Conservation (phyloP, 2,329 filamentous ascomycete species). For the Ophiocordyceps polyrhachis-furcata region DNA sequence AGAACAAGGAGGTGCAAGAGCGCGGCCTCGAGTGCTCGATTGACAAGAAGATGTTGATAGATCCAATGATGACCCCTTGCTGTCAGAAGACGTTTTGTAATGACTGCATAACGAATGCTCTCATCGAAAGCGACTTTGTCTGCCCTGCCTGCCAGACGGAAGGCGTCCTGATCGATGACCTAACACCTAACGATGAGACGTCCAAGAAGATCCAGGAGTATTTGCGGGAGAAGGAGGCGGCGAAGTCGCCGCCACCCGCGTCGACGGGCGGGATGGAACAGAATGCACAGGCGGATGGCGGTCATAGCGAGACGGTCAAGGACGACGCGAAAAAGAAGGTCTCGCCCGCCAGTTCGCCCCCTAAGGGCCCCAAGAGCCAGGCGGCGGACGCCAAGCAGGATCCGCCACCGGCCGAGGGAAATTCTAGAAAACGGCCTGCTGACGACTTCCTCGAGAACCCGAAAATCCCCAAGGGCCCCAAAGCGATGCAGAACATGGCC, state of each 20-base stretch:
- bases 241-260: slow-evolving; percentile 21
- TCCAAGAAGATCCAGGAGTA: slow-evolving; percentile 64
- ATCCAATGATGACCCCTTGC: slow-evolving; percentile 97
- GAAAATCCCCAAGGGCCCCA: slow-evolving; percentile 45
- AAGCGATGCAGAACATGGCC: slow-evolving; percentile 40
- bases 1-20: slow-evolving; percentile 74
- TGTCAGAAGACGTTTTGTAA: slow-evolving; percentile 98
- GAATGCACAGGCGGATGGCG: slow-evolving; percentile 8
- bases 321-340: slow-evolving; percentile 16
- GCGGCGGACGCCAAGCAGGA: slow-evolving; percentile 14
- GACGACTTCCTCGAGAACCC: slow-evolving; percentile 51
- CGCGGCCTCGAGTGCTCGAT: slow-evolving; percentile 81
- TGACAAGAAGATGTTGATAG: slow-evolving; percentile 96
- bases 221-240: slow-evolving; percentile 34
- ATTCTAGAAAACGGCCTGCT: slow-evolving; percentile 63
- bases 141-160: slow-evolving; percentile 85
- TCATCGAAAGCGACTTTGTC: slow-evolving; percentile 94
- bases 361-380: slow-evolving; percentile 12
- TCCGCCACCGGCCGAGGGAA: slow-evolving; percentile 14
- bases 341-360: slow-evolving; percentile 13
- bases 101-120: slow-evolving; percentile 97
- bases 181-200: slow-evolving; percentile 64
- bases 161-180: slow-evolving; percentile 81
- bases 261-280: slow-evolving; percentile 21
- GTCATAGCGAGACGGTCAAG: slow-evolving; percentile 6